These are phyloP conservation scores for Russula sp. DNA, from an alignment of 768 basidiomycete species.

Conservation along the genomic window DNA sequence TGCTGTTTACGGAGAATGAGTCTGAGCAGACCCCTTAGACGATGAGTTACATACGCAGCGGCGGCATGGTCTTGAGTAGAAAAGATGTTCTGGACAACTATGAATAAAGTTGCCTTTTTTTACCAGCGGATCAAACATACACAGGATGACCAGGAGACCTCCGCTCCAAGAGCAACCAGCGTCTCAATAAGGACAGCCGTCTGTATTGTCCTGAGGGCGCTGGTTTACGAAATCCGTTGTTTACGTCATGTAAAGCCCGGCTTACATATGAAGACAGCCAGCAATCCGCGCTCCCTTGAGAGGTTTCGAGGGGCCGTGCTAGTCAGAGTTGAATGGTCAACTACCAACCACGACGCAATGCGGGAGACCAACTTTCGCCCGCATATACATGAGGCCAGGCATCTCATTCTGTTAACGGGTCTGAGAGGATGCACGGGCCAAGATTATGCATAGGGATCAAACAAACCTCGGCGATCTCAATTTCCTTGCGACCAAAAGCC, in stretches of 20 bases:
- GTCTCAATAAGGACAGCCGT: slow-evolving; percentile 99
- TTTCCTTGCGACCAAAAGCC: slow-evolving; percentile 99
- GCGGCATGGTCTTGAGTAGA: slow-evolving; percentile 99
- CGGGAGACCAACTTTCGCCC: slow-evolving; percentile 60
- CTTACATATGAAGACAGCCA: slow-evolving; percentile 95
- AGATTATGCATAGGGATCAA: slow-evolving; percentile 10
- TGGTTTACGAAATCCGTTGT: slow-evolving; percentile 8
- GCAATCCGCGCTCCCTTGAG: slow-evolving; percentile 93
- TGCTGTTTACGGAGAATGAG: slow-evolving; percentile 40
- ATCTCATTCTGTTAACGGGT: slow-evolving; percentile 64
- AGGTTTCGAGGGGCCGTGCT: slow-evolving; percentile 80
- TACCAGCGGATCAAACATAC: slow-evolving; percentile 38
- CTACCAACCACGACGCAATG: slow-evolving; percentile 7
- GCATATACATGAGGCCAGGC: slow-evolving; percentile 93
- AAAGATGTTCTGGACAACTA: slow-evolving; percentile 84
- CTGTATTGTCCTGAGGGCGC: slow-evolving; percentile 79
- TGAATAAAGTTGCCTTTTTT: slow-evolving; percentile 1
- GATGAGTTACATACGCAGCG: slow-evolving; percentile 61
- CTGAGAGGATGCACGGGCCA: slow-evolving; percentile 21
- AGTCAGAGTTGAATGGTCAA: slow-evolving; percentile 25
- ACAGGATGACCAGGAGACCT: slow-evolving; percentile 98
- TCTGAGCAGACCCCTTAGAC: background rate
- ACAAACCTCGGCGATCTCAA: slow-evolving; percentile 94
- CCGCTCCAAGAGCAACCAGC: slow-evolving; percentile 87
- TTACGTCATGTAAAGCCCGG: background rate